Base-by-base conservation (phyloP, 306 rosid genomes). In the Dryas octopetala region DNA sequence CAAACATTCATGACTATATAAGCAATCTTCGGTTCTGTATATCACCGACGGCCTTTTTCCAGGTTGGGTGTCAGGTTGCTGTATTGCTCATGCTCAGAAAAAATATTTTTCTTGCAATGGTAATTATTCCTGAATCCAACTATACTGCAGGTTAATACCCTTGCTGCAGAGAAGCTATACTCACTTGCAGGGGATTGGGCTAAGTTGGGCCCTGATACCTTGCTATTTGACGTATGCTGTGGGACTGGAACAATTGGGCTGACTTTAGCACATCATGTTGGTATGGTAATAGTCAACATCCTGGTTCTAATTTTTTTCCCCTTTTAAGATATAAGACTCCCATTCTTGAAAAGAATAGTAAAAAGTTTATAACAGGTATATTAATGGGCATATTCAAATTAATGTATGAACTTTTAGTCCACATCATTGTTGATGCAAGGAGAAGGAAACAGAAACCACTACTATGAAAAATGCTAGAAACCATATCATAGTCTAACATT, bases 101-200 rank as follows among this genome's bases (percentile, higher is more conserved):
- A 10, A 43, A 26, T 5, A 1, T 61, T 83, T 55, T 74, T 32
- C 63, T 40, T 2, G 38, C 81, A 17, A 59, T 38, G 47, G 67
- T 68, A 62, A 49, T 79, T 77, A 73, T 40, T 65, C 69, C 41
- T 4, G 9, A 58, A 10, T 70, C 70, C 76, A 68, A 74, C 70
- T 72, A 19, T 81, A 19, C 67, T 83, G 77, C 82, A 92, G 99
- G 97, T 95, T 79, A 95, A 95, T 84, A 90, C 92, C 38, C 89
- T 92, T 68, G 99, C 99, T 78, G 98, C 99, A 3, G 98, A 95
- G 86, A 95, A 95, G 84, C 85, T 95, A 48, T 95, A 92, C 84
- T 88, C 98, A 3, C 96, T 95, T 79, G 99, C 96, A 48, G 99
- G 97, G 78, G 96, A 92, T 86, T 95, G 99, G 99, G 97, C 99